Evolutionary conservation across 192 early-diverging fungal genomes (phyloP), one percentile per base, ranked within the genome.

Genomic region (Coemansia aciculifera): DNA sequence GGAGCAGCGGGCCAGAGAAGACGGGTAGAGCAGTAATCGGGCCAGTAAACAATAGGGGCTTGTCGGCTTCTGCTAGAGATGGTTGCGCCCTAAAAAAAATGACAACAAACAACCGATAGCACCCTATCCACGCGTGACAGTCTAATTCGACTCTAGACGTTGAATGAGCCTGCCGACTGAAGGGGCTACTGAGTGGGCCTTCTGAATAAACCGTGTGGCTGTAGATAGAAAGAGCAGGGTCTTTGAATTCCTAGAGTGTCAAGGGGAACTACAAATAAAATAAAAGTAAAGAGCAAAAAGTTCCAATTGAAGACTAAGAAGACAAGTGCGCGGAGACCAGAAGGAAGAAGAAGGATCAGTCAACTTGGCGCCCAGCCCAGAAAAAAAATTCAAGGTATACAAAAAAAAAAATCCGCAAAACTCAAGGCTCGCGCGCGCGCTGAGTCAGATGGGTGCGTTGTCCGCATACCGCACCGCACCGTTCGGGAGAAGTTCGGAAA

Each of bases 11-110:
- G 29, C 54, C 27, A 13, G 54, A 57, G 54, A 57, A 13, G 54
- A 17, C 54, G 54, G 54, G 54, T 57, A 57, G 29, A 57, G 54
- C 29, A 57, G 54, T 57, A 57, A 57, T 57, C 54, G 24, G 54
- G 27, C 54, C 15, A 57, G 27, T 31, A 57, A 32, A 34, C 54
- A 57, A 57, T 34, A 57, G 17, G 54, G 54, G 54, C 6, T 57
- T 31, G 29, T 15, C 27, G 29, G 54, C 54, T 29, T 24, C 51
- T 13, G 51, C 51, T 52, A 52, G n/a, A 27, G 54, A 31, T 15
- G 54, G 31, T 57, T 29, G 12, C 29, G 27, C 54, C 15, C 13
- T 57, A 10, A 13, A 29, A 1, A 29, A 57, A 57, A n/a, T 2
- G 54, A 57, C 54, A 57, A 57, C 54, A 57, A 57, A 57, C 54